Percentiles rank a stretch among this genome's conserved stretches.
phyloP scores from a whole-genome alignment of 1,284 basidiomycete genomes.

The Cerioporus squamosus region DNA sequence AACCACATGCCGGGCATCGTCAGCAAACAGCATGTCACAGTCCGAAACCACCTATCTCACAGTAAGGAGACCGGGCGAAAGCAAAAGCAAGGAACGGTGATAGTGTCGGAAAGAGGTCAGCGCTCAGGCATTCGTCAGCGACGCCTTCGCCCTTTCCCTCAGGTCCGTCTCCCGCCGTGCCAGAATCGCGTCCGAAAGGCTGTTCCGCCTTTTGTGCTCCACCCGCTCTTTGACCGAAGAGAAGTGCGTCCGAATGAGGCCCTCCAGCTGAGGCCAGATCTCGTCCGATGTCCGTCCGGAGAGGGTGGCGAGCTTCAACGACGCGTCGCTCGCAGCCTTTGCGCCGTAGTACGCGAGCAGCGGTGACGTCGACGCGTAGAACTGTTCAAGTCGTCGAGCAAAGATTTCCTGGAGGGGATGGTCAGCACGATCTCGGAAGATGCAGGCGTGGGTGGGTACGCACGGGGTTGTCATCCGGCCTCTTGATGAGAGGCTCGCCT shows the following conservation, averaged over 20 bases:
- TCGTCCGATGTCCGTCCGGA: constrained; percentile 87
- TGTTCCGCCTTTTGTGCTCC: constrained; percentile 48
- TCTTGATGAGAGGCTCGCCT: constrained; percentile 86
- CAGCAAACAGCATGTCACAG: no score
- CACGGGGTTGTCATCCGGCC: constrained; percentile 93
- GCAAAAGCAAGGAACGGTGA: no score
- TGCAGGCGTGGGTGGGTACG: constrained; percentile 34
- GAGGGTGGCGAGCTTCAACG: constrained; percentile 69
- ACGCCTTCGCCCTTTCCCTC: constrained; percentile 10
- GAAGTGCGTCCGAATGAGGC: constrained; percentile 58
- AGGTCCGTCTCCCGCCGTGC: constrained; percentile 27
- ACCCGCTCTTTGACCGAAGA: constrained; percentile 59
- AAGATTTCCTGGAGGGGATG: constrained; percentile 73
- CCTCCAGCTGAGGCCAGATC: constrained; percentile 87
- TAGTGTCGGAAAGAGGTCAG: not conserved
- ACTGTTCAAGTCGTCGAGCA: constrained; percentile 77
- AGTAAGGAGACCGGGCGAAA: no score
- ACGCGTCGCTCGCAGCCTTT: constrained; percentile 20
- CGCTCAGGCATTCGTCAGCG: no score
- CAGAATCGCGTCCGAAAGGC: constrained; percentile 51
- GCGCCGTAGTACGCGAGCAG: constrained; percentile 79
- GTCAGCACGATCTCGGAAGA: constrained; percentile 1
- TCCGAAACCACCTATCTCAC: no score
- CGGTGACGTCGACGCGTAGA: constrained; percentile 89
- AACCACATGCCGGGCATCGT: not conserved